Evolutionary conservation across 2,329 filamentous ascomycete genomes (phyloP), one percentile per base, ranked within the genome.

Genomic region (Beauveria scarabaeidicola): DNA sequence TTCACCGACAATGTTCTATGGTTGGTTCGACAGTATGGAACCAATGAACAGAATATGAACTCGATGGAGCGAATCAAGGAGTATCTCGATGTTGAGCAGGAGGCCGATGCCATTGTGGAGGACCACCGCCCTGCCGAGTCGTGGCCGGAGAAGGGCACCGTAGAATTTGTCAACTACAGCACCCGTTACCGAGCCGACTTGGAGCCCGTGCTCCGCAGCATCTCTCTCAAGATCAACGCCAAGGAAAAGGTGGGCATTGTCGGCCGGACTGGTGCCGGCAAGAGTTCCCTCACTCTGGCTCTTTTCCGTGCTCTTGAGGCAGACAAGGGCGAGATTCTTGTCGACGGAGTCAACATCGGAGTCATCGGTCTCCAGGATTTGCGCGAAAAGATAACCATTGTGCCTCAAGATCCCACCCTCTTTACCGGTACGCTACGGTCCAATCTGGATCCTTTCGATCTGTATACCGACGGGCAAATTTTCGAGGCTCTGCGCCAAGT

Each of bases 1-100:
- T 99, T 99, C 69, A 96, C 92, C 0, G 94, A 99, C 72, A 97
- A 96, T 65, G 89, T 99, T 7, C 77, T 99, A 19, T 99, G 94
- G 94, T 86, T 97, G 59, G 92, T 99, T 32, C 87, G 94, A 51
- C 81, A 97, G 15, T 99, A 99, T 72, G 88, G 92, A 0, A 85
- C 90, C 69, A 97, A 97, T 68, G 94, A 99, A 75, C 94, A 99
- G 74, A 97, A 97, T 75, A 97, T 99, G 94, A 99, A 99, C 75
- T 93, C 93, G 3, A 92, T 97, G 52, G 94, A 99, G 75, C 90
- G 94, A 69, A 88, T 99, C 69, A 95, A 96, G 77, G 94, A 99
- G 71, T 99, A 97, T 69, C 82, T 97, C 40, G 91, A 97, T 48
- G 89, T 99, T 1, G 93, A 97, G 67, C 93, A 97, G 72, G 94